Evolutionary conservation across 1,139 yeast genomes (phyloP).

Genomic region (Kodamaea alishanica): DNA sequence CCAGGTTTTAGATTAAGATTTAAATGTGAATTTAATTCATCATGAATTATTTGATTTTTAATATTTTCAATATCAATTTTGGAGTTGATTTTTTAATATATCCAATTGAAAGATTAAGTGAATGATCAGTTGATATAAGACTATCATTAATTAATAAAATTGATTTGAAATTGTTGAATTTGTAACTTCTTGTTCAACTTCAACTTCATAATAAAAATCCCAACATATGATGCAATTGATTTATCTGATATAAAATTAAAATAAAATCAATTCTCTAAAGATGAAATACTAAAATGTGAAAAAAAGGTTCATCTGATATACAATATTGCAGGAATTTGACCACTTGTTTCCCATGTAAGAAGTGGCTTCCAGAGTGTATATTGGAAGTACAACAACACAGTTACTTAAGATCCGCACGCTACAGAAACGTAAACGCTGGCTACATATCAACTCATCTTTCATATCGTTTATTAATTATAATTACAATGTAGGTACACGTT

Average conservation of each 20-base stretch:
- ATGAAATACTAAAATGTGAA: too few species aligned
- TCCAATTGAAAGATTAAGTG: constrained; percentile 37
- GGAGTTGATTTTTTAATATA: constrained; percentile 22
- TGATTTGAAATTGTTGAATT: constrained; percentile 30
- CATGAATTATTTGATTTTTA: constrained; percentile 24
- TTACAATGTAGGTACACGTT: too few species aligned
- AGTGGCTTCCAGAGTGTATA: too few species aligned
- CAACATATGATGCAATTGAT: constrained; percentile 29
- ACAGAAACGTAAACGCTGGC: too few species aligned
- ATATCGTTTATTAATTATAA: too few species aligned
- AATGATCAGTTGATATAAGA: constrained; percentile 31
- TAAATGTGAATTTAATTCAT: constrained; percentile 16
- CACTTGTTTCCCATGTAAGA: too few species aligned
- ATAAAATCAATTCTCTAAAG: constrained; percentile 17
- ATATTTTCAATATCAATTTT: constrained; percentile 30
- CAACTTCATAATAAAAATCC: constrained; percentile 40
- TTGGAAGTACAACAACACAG: too few species aligned
- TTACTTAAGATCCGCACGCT: too few species aligned
- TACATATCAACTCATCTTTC: too few species aligned
- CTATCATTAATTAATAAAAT: constrained; percentile 34
- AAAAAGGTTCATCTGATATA: too few species aligned
- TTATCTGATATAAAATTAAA: constrained; percentile 37
- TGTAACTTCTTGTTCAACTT: constrained; percentile 31
- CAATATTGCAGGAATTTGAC: too few species aligned
- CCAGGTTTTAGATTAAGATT: constrained; percentile 32